phyloP scores from a whole-genome alignment of 2,329 filamentous ascomycete species.

The Apiospora sp. region DNA sequence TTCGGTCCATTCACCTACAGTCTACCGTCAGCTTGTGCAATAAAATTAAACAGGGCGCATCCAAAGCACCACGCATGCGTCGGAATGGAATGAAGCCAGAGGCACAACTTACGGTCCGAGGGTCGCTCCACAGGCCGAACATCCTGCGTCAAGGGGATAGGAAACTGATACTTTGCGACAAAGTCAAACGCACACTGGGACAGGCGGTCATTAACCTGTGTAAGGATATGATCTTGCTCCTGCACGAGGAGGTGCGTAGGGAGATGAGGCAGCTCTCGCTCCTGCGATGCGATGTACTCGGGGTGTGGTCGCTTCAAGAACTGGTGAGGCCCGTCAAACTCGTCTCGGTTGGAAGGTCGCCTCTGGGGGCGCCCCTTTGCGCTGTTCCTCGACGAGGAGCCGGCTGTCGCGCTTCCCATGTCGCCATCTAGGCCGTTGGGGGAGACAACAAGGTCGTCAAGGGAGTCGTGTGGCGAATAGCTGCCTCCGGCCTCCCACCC shows the following conservation, averaged over 20 bases:
- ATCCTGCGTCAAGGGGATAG: slow-evolving; percentile 78
- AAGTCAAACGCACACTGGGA: slow-evolving; percentile 90
- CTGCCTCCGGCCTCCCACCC: slow-evolving; percentile 57
- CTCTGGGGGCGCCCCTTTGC: slow-evolving; percentile 55
- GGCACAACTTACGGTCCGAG: slow-evolving; percentile 36
- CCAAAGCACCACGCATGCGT: not conserved
- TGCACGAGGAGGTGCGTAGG: slow-evolving; percentile 83
- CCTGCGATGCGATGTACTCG: slow-evolving; percentile 77
- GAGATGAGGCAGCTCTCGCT: slow-evolving; percentile 81
- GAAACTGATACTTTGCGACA: slow-evolving; percentile 90
- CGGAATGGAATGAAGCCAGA: not conserved
- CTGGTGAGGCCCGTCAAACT: slow-evolving; percentile 89
- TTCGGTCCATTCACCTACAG: slow-evolving; percentile 77
- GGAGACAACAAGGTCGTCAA: slow-evolving; percentile 66
- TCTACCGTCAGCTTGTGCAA: slow-evolving; percentile 67
- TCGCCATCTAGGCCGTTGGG: slow-evolving; percentile 63
- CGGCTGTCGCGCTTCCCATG: slow-evolving; percentile 48
- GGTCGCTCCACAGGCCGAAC: slow-evolving; percentile 44
- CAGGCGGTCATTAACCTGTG: slow-evolving; percentile 82
- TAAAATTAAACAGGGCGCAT: not conserved
- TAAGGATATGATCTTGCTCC: slow-evolving; percentile 84
- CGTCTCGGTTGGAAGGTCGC: slow-evolving; percentile 81
- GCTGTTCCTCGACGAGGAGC: slow-evolving; percentile 48
- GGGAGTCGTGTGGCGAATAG: slow-evolving; percentile 65
- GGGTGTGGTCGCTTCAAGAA: slow-evolving; percentile 77